Conservation (phyloP, 116 monocot genomes). For the Thalassia testudinum region DNA sequence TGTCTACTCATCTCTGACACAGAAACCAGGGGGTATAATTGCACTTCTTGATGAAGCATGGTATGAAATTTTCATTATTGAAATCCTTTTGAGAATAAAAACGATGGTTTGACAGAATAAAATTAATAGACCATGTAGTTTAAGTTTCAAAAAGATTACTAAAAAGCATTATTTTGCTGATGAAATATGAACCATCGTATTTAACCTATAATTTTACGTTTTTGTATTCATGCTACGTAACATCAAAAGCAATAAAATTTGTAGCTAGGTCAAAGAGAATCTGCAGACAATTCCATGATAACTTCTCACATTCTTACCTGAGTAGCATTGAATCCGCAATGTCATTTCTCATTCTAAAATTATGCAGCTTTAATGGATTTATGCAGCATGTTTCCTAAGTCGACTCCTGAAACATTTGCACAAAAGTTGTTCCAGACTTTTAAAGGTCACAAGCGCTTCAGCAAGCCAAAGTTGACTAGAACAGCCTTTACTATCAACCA, state of each 20-base stretch:
- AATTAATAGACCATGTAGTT: background rate
- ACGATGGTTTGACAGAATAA: background rate
- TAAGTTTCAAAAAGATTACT: background rate
- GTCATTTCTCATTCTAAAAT: background rate
- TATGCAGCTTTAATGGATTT: background rate
- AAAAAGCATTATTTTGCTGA: background rate
- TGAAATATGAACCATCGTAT: background rate
- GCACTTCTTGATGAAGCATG: conserved; percentile 98
- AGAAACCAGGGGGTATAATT: conserved; percentile 99
- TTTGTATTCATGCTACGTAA: background rate
- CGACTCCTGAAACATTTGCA: conserved; percentile 95
- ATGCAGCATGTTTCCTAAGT: conserved; percentile 98
- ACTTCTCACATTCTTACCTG: background rate
- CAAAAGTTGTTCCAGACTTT: conserved; percentile 97
- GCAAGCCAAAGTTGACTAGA: conserved; percentile 87
- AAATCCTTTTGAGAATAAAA: background rate
- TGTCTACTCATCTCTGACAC: conserved; percentile 4
- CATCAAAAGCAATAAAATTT: background rate
- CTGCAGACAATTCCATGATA: background rate
- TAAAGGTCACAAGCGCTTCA: conserved; percentile 86
- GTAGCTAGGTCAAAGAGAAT: background rate
- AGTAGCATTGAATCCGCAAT: background rate
- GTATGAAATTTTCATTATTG: conserved; percentile 18
- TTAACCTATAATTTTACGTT: background rate
- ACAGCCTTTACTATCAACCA: conserved; percentile 95